Evolutionary conservation across 2,329 filamentous ascomycete genomes (phyloP).

Genomic region (Raffaelea ambrosiae): DNA sequence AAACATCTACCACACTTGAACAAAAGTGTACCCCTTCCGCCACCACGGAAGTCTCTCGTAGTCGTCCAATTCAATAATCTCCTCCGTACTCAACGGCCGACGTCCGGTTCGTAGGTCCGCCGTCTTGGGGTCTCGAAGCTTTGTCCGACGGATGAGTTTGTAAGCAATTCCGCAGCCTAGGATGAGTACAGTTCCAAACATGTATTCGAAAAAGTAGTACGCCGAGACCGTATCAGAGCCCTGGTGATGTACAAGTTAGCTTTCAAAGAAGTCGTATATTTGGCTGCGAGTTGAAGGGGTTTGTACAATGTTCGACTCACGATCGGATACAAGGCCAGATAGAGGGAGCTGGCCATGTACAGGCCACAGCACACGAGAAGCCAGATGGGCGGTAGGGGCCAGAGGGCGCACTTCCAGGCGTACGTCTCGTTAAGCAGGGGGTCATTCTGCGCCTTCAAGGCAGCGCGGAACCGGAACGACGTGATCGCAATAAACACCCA

Average conservation of each 20-base stretch:
- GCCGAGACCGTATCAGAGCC: constrained; percentile 2
- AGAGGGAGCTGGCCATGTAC: constrained; percentile 4
- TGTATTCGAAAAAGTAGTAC: constrained; percentile 7
- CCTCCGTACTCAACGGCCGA: not conserved
- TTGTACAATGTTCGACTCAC: too few species aligned
- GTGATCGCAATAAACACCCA: constrained; percentile 7
- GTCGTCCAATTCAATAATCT: not conserved
- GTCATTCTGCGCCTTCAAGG: constrained; percentile 4
- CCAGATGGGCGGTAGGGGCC: constrained; percentile 5
- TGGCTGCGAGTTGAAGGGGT: not conserved
- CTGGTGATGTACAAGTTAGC: not conserved
- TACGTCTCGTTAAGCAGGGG: not conserved
- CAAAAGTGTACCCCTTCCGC: not conserved
- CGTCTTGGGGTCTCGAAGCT: not conserved
- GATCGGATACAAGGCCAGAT: constrained; percentile 7
- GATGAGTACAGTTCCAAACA: constrained; percentile 5
- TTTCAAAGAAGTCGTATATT: not conserved
- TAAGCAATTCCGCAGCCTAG: not conserved
- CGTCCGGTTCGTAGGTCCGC: constrained; percentile 3
- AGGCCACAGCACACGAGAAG: constrained; percentile 3
- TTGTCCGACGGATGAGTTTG: constrained; percentile 1
- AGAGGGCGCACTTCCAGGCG: constrained; percentile 4
- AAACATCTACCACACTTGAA: not conserved
- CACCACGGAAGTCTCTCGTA: not conserved
- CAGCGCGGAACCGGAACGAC: constrained; percentile 6